A percentile compares a stretch with the other conserved stretches of the same genome.
Evolutionary conservation across 768 basidiomycete species (phyloP).

Genomic region (Porphyrellus cyaneotinctus): DNA sequence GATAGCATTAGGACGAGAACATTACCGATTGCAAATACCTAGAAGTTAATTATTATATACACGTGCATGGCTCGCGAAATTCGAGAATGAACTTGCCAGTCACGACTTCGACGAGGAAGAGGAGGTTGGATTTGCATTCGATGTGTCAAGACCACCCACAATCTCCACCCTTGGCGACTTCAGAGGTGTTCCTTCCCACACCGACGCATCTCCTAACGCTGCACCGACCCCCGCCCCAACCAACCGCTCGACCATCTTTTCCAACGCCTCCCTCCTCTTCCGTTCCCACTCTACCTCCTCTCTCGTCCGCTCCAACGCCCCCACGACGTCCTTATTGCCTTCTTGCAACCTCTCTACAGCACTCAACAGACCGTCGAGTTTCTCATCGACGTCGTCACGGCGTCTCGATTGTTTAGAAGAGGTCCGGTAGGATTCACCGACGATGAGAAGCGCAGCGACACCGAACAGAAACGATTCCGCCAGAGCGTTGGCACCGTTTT

Average conservation of each 20-base stretch:
- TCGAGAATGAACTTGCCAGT: neutral
- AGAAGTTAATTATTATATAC: neutral
- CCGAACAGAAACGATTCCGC: constrained; percentile 83
- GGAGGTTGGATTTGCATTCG: neutral
- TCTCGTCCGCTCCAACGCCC: constrained; percentile 41
- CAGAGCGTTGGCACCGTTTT: constrained; percentile 79
- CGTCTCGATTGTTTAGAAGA: constrained; percentile 66
- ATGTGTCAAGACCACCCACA: constrained; percentile 8
- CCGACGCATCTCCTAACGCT: constrained; percentile 53
- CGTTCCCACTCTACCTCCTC: constrained; percentile 34
- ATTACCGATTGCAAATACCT: neutral
- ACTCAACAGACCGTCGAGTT: constrained; percentile 53
- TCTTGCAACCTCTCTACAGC: constrained; percentile 44
- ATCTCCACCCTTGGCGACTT: constrained; percentile 41
- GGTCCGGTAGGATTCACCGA: constrained; percentile 74
- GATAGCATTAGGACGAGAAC: neutral
- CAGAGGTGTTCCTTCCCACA: constrained; percentile 55
- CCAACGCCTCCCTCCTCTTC: constrained; percentile 59
- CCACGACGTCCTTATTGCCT: constrained; percentile 40
- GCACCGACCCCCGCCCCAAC: constrained; percentile 64
- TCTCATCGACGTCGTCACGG: constrained; percentile 69
- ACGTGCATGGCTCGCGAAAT: neutral
- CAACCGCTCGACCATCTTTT: constrained; percentile 58
- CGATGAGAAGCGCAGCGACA: constrained; percentile 69
- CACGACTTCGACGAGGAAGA: constrained; percentile 6